Evolutionary conservation across 1,284 basidiomycete genomes (phyloP).

Genomic region (Amylostereum areolatum): DNA sequence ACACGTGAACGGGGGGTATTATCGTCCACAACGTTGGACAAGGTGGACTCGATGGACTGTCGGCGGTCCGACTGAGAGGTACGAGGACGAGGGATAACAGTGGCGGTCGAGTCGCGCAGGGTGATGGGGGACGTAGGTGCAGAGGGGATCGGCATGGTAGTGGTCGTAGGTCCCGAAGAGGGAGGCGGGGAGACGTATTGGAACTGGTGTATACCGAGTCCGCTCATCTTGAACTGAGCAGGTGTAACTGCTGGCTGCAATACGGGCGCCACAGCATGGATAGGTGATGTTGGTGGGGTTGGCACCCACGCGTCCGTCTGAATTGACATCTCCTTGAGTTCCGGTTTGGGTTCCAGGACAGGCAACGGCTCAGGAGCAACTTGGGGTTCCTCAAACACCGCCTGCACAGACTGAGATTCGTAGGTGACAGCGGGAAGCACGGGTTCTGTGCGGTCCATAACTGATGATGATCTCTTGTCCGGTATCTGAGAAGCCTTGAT

Average conservation of each 20-base stretch:
- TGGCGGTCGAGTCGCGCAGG: slow-evolving; percentile 40
- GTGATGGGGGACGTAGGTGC: slow-evolving; percentile 35
- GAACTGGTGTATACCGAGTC: slow-evolving; percentile 61
- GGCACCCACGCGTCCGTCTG: slow-evolving; percentile 73
- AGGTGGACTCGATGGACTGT: slow-evolving; percentile 58
- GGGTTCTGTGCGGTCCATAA: slow-evolving; percentile 9
- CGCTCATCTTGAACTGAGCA: slow-evolving; percentile 34
- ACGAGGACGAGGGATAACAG: slow-evolving; percentile 34
- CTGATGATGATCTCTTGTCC: slow-evolving; percentile 20
- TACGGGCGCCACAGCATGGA: slow-evolving; percentile 15
- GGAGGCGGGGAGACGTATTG: slow-evolving; percentile 61
- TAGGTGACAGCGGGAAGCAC: slow-evolving; percentile 20
- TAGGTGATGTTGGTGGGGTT: slow-evolving; percentile 26
- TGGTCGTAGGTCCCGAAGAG: slow-evolving; percentile 27
- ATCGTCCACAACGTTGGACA: slow-evolving; percentile 44
- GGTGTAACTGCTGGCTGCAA: slow-evolving; percentile 11
- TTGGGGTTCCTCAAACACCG: slow-evolving; percentile 25
- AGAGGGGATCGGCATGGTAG: slow-evolving; percentile 21
- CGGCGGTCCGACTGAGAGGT: slow-evolving; percentile 35
- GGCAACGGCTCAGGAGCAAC: slow-evolving; percentile 10
- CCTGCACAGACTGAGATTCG: slow-evolving; percentile 33
- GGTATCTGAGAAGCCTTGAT: slow-evolving; percentile 56
- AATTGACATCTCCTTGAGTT: slow-evolving; percentile 64
- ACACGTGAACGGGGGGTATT: slow-evolving; percentile 43
- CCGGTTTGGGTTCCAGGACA: slow-evolving; percentile 40